Evolutionary conservation across 345 rosid genomes (phyloP), one percentile per base, ranked within the genome.

Genomic region (Moricandia moricandioides): DNA sequence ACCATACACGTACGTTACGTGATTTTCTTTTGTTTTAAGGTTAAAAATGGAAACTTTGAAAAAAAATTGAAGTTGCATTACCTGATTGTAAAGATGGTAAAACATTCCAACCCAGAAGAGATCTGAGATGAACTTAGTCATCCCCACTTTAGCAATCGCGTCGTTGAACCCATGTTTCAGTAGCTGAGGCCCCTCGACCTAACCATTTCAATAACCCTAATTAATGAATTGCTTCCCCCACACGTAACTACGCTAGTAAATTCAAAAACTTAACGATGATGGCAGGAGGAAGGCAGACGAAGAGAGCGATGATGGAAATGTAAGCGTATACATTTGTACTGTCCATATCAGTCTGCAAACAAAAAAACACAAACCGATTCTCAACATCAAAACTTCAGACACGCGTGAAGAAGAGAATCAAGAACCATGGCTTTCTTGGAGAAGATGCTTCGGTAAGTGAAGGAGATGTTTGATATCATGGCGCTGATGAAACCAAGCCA

Each of bases 61-160:
- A 18, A 8, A 71, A 47, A 21, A 43, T 39, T 30, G 5, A 7
- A n/a, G n/a, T n/a, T n/a, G n/a, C 7, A 0, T 10, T 68, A 88
- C 99, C 99, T 94, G 99, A 77, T 91, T 94, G 84, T 91, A 94
- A 70, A 94, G 97, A 78, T 94, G 97, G 84, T 91, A 91, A 77
- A 94, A 94, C 97, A 94, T 89, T 71, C 99, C 99, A 34, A 94
- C 96, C 99, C 97, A 94, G 30, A 94, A 91, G 70, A 94, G 99
- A 84, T 94, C 97, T 16, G 97, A 67, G 69, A 91, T 4, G 78
- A 94, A 94, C 78, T 91, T 94, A 57, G 88, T 85, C 64, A 79
- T n/a, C 5, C 99, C 99, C 13, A 94, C 99, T 90, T 91, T 90
- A 31, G 92, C 84, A 76, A 94, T 86, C 3, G 92, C 97, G 68